Base-by-base conservation (phyloP, 2,329 filamentous ascomycete species). In the Samsoniella hepiali region DNA sequence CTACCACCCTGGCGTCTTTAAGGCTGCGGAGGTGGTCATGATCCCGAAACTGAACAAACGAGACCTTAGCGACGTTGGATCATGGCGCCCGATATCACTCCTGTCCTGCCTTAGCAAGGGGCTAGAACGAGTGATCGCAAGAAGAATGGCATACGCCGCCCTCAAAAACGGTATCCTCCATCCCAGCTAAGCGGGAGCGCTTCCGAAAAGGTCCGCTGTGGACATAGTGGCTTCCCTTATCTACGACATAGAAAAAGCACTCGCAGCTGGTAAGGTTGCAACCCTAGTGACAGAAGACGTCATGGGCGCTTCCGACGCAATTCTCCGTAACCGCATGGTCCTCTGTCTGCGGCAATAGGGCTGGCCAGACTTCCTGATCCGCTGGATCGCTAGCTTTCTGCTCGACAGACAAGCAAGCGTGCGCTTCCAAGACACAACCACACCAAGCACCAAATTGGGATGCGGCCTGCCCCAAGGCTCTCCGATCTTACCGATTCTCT, bases 71-170 rank as follows among this genome's bases (percentile, higher is more conserved):
- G 54, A 42, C 2, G 66, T 66, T 3, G 47, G 63, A 15, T 66
- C 67, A 31, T 73, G 64, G 65, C 63, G 68, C 13, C 68, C 65
- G 5, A 72, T 72, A 44, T 70, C 68, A 53, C 66, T 73, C 11
- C 67, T 72, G 10, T 69, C 65, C 3, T 70, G 54, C 38, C 66
- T 73, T 2, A 65, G 69, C n/a, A 73, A 73, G 61, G 66, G 71
- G 1, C 66, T 72, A 9, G 68, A 73, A 61, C 63, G 68, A 15
- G 54, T 73, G 3, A 63, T 72, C 11, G 68, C 67, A 47, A 64
- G 64, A 54, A 60, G 66, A 40, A 60, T 72, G 10, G 66, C 66
- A 9, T 69, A 45, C 45, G 66, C 60, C 44, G 60, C 60, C 9
- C 66, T 71, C 22, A 47, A 68, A 29, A 51, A 69, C 32, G 51